phyloP scores from a whole-genome alignment of 2,329 filamentous ascomycete species.

The Nothomitra cinnamomea region DNA sequence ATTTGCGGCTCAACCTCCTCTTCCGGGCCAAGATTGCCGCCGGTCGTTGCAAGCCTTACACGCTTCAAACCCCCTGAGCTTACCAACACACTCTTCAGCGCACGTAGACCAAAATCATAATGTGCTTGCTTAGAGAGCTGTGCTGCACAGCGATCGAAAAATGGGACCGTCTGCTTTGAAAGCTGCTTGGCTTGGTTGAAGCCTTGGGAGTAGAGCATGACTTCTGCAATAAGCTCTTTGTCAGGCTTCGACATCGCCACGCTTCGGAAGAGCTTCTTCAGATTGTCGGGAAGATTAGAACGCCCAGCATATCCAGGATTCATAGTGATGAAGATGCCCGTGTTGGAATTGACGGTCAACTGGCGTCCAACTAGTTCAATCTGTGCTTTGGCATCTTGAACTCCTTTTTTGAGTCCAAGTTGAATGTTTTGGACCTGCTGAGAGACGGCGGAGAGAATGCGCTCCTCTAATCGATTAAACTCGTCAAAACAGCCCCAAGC shows the following conservation, averaged over 20 bases:
- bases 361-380: slow-evolving; percentile 91
- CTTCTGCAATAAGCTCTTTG: slow-evolving; percentile 97
- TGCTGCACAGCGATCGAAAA: slow-evolving; percentile 80
- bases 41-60: slow-evolving; percentile 46
- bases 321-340: slow-evolving; percentile 99
- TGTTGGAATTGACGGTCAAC: slow-evolving; percentile 76
- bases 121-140: slow-evolving; percentile 89
- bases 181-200: slow-evolving; percentile 92
- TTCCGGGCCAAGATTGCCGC: slow-evolving; percentile 43
- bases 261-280: slow-evolving; percentile 99
- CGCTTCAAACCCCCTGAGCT: slow-evolving; percentile 95
- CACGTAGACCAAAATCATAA: slow-evolving; percentile 96
- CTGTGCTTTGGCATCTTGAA: slow-evolving; percentile 64
- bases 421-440: slow-evolving; percentile 99
- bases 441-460: slow-evolving; percentile 92
- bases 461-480: slow-evolving; percentile 97
- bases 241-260: slow-evolving; percentile 99
- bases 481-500: slow-evolving; percentile 99
- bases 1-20: slow-evolving; percentile 85
- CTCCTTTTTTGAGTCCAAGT: slow-evolving; percentile 74
- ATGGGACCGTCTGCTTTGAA: slow-evolving; percentile 90
- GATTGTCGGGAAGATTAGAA: slow-evolving; percentile 93
- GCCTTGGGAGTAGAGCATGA: slow-evolving; percentile 99
- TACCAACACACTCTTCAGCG: slow-evolving; percentile 93
- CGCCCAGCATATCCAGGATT: slow-evolving; percentile 97